Evolutionary conservation across 1,284 basidiomycete genomes (phyloP).

Genomic region (Apiotrichum gracile): DNA sequence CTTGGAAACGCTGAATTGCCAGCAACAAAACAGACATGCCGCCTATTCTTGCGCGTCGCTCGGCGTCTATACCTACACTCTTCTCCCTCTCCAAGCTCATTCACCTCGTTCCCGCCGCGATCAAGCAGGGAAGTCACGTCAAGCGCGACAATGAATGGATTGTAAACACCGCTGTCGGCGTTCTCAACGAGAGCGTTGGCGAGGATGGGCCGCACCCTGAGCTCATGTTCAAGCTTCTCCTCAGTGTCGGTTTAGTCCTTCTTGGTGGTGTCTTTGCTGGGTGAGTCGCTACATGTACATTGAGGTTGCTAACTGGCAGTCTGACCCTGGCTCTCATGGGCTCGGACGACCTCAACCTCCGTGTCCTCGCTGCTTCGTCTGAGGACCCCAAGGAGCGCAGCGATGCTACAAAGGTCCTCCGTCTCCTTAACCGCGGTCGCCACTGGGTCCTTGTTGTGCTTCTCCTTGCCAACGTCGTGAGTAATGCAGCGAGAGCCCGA

Average conservation of each 20-base stretch:
- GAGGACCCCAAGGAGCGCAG: conserved; percentile 60
- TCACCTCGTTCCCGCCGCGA: conserved; percentile 20
- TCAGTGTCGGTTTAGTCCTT: conserved; percentile 64
- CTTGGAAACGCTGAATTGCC: background rate
- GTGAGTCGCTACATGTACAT: too few species aligned
- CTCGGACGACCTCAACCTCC: conserved; percentile 83
- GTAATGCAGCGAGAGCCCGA: conserved; percentile 31
- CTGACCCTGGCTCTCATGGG: conserved; percentile 92
- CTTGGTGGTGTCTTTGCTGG: conserved; percentile 80
- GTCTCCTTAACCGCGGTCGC: conserved; percentile 70
- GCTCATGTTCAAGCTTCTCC: conserved; percentile 62
- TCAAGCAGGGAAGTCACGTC: background rate
- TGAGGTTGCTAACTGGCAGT: conserved; percentile 26
- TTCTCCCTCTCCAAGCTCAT: conserved; percentile 37
- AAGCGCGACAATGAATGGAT: conserved; percentile 3
- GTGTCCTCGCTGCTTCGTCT: conserved; percentile 75
- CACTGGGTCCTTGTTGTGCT: conserved; percentile 94
- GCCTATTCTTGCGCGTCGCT: conserved; percentile 7
- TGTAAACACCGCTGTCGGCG: background rate
- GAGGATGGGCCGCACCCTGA: conserved; percentile 39
- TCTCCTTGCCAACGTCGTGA: conserved; percentile 74
- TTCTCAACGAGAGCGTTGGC: conserved; percentile 11
- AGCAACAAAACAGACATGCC: conserved; percentile 15
- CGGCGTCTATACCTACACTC: conserved; percentile 26
- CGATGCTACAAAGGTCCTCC: conserved; percentile 69